phyloP scores from a whole-genome alignment of 2,329 filamentous ascomycete species.

The Zasmidium cellare region DNA sequence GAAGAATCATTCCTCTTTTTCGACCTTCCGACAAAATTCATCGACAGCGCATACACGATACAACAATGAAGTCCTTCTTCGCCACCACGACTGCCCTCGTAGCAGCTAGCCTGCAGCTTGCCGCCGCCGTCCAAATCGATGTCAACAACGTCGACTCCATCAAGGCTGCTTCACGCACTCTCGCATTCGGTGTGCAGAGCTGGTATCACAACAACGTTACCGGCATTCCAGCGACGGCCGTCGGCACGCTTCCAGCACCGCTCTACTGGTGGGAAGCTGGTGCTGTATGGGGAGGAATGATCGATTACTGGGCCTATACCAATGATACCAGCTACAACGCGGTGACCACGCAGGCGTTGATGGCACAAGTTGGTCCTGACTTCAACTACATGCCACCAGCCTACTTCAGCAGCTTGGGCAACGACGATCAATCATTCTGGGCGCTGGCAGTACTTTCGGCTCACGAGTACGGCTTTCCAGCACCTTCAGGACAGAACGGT shows the following conservation, averaged over 20 bases:
- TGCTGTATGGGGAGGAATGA: slow-evolving; percentile 36
- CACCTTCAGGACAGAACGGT: slow-evolving; percentile 52
- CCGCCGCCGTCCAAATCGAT: slow-evolving; percentile 21
- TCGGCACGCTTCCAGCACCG: slow-evolving; percentile 45
- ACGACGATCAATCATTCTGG: slow-evolving; percentile 74
- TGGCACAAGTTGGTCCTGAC: slow-evolving; percentile 41
- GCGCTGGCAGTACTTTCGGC: slow-evolving; percentile 78
- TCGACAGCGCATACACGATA: not conserved
- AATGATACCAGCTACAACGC: slow-evolving; percentile 45
- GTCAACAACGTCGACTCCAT: slow-evolving; percentile 32
- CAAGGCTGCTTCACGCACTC: slow-evolving; percentile 30
- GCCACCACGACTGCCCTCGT: slow-evolving; percentile 7
- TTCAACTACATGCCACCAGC: slow-evolving; percentile 45
- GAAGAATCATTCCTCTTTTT: not conserved
- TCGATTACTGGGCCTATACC: slow-evolving; percentile 50
- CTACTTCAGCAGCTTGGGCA: slow-evolving; percentile 40
- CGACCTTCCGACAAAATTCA: not conserved
- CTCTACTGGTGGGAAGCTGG: slow-evolving; percentile 52
- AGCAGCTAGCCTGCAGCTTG: slow-evolving; percentile 11
- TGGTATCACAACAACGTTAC: slow-evolving; percentile 38
- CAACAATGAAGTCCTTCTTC: slow-evolving; percentile 14
- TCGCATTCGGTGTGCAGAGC: slow-evolving; percentile 36
- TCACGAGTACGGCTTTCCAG: slow-evolving; percentile 72
- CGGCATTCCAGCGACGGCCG: slow-evolving; percentile 26
- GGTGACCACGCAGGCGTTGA: slow-evolving; percentile 44